Evolutionary conservation across 2,329 filamentous ascomycete genomes (phyloP), one percentile per base, ranked within the genome.

Genomic region (Herpotrichia juniperi): DNA sequence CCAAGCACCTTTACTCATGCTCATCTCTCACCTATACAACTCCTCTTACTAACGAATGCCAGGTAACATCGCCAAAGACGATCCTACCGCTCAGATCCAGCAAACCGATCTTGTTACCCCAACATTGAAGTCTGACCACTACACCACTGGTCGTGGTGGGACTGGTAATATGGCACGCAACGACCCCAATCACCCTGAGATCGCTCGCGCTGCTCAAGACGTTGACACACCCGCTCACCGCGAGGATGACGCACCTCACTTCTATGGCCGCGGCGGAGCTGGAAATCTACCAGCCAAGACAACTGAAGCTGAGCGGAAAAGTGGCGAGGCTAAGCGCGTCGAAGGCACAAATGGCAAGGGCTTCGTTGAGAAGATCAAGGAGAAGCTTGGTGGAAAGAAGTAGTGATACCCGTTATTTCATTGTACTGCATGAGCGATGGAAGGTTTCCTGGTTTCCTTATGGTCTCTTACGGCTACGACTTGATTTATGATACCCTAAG

Each of bases 71-170:
- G 74, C 67, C 50, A 72, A 72, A 37, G 71, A 74, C 22, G 69
- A 73, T 42, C 63, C 66, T 45, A 66, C 64, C 46, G 66, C 63
- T 42, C 58, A 65, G 43, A 59, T 71, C 42, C 66, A 69, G 43
- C 58, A 72, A 51, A 77, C 83, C 58, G 89, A 93, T 67, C 85
- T 96, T 57, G 79, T 87, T 65, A 96, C 92, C 1, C 93, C 93
- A 1, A 89, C 85, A 11, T 84, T 97, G 69, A 96, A 96, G 78
- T 84, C 84, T 42, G 78, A 89, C n/a, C 81, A 90, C 59, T 92
- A 93, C 69, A 96, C 93, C 17, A 97, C 93, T 2, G 93, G 93
- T 50, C 89, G 93, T 46, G 93, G 93, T 50, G 93, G 93, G 55
- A 87, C 84, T 4, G 92, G 92, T 54, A 96, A 96, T 79, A 96